A percentile compares a stretch with the other conserved stretches of the same genome.
phyloP scores from a whole-genome alignment of 768 basidiomycete species.

The Calocera cornea region DNA sequence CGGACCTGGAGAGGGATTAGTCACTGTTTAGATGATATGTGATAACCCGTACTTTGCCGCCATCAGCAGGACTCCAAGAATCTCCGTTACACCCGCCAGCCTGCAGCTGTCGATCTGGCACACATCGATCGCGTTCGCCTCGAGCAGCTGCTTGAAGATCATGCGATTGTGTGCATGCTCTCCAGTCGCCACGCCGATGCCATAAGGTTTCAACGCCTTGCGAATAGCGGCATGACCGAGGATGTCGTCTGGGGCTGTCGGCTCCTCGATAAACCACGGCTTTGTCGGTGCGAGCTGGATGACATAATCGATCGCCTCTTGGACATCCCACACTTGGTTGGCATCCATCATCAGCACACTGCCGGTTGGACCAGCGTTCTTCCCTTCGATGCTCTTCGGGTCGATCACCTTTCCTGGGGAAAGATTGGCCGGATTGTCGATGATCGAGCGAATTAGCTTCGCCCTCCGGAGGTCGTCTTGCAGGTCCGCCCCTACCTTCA shows the following conservation, averaged over 20 bases:
- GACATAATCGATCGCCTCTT: slow-evolving; percentile 85
- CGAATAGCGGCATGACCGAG: slow-evolving; percentile 72
- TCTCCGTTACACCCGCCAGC: slow-evolving; percentile 84
- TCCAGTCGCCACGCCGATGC: slow-evolving; percentile 85
- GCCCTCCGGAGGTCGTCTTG: slow-evolving; percentile 77
- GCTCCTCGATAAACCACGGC: slow-evolving; percentile 96
- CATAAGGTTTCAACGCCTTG: slow-evolving; percentile 58
- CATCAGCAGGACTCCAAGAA: slow-evolving; percentile 81
- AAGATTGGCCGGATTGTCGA: slow-evolving; percentile 79
- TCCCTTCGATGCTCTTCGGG: slow-evolving; percentile 56
- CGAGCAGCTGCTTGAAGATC: slow-evolving; percentile 89
- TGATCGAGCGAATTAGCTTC: slow-evolving; percentile 80
- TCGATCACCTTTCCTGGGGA: slow-evolving; percentile 50
- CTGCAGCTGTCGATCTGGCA: slow-evolving; percentile 92
- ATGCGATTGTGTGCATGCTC: slow-evolving; percentile 92
- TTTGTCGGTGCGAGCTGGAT: slow-evolving; percentile 61
- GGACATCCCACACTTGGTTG: slow-evolving; percentile 91
- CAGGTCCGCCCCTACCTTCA: slow-evolving; percentile 86
- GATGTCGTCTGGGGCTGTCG: slow-evolving; percentile 83
- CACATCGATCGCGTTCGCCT: slow-evolving; percentile 82
- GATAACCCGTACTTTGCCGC: slow-evolving; percentile 52
- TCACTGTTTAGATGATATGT: not conserved
- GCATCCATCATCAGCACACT: slow-evolving; percentile 95
- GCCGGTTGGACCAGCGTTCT: slow-evolving; percentile 91
- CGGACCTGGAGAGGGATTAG: slow-evolving; percentile 40